These are phyloP conservation scores for Erysimum cheiranthoides DNA, from an alignment of 345 rosid species.

Conservation along the genomic window DNA sequence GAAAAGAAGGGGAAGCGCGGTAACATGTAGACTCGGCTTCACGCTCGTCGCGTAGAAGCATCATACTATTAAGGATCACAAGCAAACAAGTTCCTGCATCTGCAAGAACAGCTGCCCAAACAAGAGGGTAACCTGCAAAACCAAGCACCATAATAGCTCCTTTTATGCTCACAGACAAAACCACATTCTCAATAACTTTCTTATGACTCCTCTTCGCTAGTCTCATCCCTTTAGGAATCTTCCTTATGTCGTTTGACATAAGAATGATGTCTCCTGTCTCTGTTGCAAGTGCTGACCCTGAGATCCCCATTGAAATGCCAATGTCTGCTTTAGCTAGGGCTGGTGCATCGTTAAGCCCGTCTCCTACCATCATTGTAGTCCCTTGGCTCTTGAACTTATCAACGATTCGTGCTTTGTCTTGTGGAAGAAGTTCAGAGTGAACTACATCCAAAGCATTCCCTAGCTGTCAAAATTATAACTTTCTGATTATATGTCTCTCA, in stretches of 20 bases:
- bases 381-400: conserved; percentile 55
- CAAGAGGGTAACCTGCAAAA: conserved; percentile 73
- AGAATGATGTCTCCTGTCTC: conserved; percentile 82
- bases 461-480: conserved; percentile 52
- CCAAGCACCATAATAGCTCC: conserved; percentile 70
- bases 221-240: conserved; percentile 64
- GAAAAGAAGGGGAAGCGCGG: conserved; percentile 33
- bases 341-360: conserved; percentile 88
- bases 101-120: conserved; percentile 93
- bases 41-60: conserved; percentile 50
- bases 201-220: conserved; percentile 64
- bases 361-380: conserved; percentile 84
- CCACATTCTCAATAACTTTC: conserved; percentile 72
- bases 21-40: conserved; percentile 32
- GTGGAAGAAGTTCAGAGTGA: conserved; percentile 75
- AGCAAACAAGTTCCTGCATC: conserved; percentile 90
- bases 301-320: conserved; percentile 93
- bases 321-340: conserved; percentile 85
- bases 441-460: conserved; percentile 59
- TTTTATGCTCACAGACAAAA: conserved; percentile 67
- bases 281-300: conserved; percentile 89
- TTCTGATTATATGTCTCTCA: conserved; percentile 5
- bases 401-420: conserved; percentile 69
- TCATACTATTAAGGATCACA: conserved; percentile 86
- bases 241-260: conserved; percentile 81